These are phyloP conservation scores for Byssochlamys sp. DNA, from an alignment of 2,329 filamentous ascomycete genomes.

Conservation along the genomic window DNA sequence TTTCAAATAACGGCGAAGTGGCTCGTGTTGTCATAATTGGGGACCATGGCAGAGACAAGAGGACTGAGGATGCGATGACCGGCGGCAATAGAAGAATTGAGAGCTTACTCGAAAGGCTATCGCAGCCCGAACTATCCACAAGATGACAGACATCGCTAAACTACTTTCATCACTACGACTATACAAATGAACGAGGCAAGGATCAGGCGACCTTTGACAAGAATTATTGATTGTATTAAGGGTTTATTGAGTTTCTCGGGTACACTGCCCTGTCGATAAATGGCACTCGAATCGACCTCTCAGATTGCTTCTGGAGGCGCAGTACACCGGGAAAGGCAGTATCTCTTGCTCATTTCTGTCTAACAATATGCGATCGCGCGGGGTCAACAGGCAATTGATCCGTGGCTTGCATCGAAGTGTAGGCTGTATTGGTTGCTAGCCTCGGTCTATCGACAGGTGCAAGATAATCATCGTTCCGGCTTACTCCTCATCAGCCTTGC, in stretches of 20 bases:
- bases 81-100: slow-evolving; percentile 27
- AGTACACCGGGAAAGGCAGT: not conserved
- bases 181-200: not conserved
- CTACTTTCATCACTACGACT: not conserved
- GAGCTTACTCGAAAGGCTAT: slow-evolving; percentile 23
- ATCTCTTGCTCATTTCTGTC: not conserved
- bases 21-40: slow-evolving; percentile 36
- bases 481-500: not conserved
- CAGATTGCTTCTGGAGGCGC: not conserved
- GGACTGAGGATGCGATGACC: slow-evolving; percentile 24
- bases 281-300: not conserved
- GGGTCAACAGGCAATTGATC: not conserved
- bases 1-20: slow-evolving; percentile 31
- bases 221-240: not conserved
- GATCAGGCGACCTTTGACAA: not conserved
- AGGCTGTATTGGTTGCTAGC: not conserved
- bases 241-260: not conserved
- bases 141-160: not conserved
- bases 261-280: not conserved
- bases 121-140: slow-evolving; percentile 4
- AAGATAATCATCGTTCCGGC: not conserved
- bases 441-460: not conserved
- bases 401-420: not conserved
- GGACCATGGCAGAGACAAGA: slow-evolving; percentile 29
- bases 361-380: not conserved